phyloP scores from a whole-genome alignment of 2,329 filamentous ascomycete species.

The Penicillium expansum region DNA sequence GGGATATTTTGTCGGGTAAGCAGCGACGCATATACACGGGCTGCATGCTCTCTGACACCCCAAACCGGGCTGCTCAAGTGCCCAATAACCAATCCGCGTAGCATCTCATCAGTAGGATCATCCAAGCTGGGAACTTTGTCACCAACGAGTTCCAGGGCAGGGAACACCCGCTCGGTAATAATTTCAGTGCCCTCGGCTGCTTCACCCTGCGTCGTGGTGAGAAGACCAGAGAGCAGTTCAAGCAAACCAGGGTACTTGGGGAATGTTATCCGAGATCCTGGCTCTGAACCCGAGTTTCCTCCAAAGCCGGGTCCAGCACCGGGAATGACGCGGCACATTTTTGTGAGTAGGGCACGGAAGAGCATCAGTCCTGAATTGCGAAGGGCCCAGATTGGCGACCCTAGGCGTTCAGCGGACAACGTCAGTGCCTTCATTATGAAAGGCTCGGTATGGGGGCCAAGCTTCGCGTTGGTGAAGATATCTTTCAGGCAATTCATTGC shows the following conservation, averaged over 20 bases:
- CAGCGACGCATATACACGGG: constrained; percentile 43
- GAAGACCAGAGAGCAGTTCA: constrained; percentile 36
- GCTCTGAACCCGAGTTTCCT: constrained; percentile 44
- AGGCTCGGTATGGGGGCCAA: constrained; percentile 69
- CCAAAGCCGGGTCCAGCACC: constrained; percentile 50
- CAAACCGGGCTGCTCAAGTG: constrained; percentile 46
- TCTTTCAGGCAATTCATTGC: constrained; percentile 92
- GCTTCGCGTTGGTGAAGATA: constrained; percentile 77
- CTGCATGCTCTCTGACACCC: constrained; percentile 48
- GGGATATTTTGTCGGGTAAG: constrained; percentile 35
- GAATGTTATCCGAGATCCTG: constrained; percentile 41
- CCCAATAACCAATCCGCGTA: constrained; percentile 34
- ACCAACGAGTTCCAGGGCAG: constrained; percentile 46
- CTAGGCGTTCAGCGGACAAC: constrained; percentile 76
- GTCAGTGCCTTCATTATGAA: constrained; percentile 72
- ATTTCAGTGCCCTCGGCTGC: constrained; percentile 31
- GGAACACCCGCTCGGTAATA: constrained; percentile 45
- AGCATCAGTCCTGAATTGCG: constrained; percentile 90
- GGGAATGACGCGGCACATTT: constrained; percentile 44
- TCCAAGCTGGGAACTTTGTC: constrained; percentile 41
- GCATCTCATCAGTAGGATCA: constrained; percentile 32
- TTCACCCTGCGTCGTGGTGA: constrained; percentile 26
- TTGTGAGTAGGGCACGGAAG: constrained; percentile 78
- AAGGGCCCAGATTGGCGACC: constrained; percentile 85
- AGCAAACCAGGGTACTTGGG: constrained; percentile 41